Evolutionary conservation across 805 yeast genomes (phyloP), one percentile per base, ranked within the genome.

Genomic region (Priceomyces fermenticarens): DNA sequence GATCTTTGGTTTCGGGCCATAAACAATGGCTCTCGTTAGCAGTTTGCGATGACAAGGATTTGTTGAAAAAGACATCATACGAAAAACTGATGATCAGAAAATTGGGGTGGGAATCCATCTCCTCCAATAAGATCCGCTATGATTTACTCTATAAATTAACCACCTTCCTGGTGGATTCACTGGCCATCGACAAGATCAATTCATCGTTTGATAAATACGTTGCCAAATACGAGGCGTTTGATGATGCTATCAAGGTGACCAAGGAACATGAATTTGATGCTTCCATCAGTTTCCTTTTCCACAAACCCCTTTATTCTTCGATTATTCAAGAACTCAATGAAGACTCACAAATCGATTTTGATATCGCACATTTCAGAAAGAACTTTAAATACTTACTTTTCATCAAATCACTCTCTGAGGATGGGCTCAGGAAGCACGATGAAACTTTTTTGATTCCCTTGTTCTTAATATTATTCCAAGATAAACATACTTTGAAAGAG

Each of bases 361-460:
- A 45, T 17, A 31, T 42, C 10, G 40, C 39, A 20, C 35, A 38
- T 5, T 57, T 62, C 38, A 51, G 52, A 30, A 47, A 49, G 3
- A 55, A 62, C 35, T 69, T 59, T 48, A 55, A 49, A 36, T 50
- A 48, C 28, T 46, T 70, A 36, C 56, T 70, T 13, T 69, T 65
- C 48, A 53, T 68, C 26, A 67, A 65, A 43, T 62, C 72, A 3
- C 53, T 69, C 16, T 59, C 70, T 1, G 67, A 62, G 15, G 58
- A 54, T 35, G 71, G 72, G 2, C 53, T 70, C 30, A 54, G 52
- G 29, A 65, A 61, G 39, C 71, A 65, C 41, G 75, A 70, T 42
- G 72, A 67, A 41, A 49, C 51, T 2, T 67, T 70, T 36, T 51
- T 69, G 37, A 65, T 70, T 10, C 75, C 75, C 7, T 36, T 61